phyloP scores from a whole-genome alignment of 2,329 filamentous ascomycete species.

The Tolypocladium pustulatum region DNA sequence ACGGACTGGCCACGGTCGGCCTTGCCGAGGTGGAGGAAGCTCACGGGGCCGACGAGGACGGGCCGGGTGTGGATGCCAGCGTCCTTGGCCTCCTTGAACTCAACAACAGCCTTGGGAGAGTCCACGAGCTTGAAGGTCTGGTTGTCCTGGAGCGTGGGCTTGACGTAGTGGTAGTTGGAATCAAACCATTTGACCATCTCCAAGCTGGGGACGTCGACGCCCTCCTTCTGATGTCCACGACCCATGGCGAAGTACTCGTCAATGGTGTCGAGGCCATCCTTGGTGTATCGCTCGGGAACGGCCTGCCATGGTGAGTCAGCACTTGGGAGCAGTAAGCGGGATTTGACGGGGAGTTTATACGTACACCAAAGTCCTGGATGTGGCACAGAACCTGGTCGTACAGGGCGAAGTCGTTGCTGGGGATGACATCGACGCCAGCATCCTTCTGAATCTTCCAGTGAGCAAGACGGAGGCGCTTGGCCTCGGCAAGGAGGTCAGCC shows the following conservation, averaged over 20 bases:
- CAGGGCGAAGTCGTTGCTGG: constrained; percentile 98
- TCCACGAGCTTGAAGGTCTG: constrained; percentile 86
- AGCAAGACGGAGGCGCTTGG: constrained; percentile 88
- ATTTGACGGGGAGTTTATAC: constrained; percentile 20
- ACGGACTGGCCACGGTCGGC: constrained; percentile 91
- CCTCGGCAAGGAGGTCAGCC: constrained; percentile 82
- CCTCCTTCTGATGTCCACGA: constrained; percentile 91
- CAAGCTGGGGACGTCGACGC: constrained; percentile 83
- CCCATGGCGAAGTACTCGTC: constrained; percentile 99
- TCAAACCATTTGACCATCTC: constrained; percentile 99
- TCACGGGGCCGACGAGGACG: constrained; percentile 90
- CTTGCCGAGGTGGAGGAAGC: constrained; percentile 96
- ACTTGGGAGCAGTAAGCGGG: not conserved
- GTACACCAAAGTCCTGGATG: constrained; percentile 93
- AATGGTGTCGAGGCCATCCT: constrained; percentile 74
- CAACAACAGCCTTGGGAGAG: constrained; percentile 84
- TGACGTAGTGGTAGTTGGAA: constrained; percentile 99
- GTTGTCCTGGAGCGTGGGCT: constrained; percentile 94
- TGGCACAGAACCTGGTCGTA: constrained; percentile 97
- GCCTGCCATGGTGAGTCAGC: constrained; percentile 40
- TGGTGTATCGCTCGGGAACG: constrained; percentile 86
- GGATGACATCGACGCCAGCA: constrained; percentile 93
- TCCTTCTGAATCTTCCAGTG: constrained; percentile 99
- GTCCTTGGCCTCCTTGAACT: constrained; percentile 97
- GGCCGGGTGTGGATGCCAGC: constrained; percentile 88